A percentile compares a stretch with the other conserved stretches of the same genome.
phyloP scores from a whole-genome alignment of 169 alveolate genomes.

The Plasmodium cynomolgi region DNA sequence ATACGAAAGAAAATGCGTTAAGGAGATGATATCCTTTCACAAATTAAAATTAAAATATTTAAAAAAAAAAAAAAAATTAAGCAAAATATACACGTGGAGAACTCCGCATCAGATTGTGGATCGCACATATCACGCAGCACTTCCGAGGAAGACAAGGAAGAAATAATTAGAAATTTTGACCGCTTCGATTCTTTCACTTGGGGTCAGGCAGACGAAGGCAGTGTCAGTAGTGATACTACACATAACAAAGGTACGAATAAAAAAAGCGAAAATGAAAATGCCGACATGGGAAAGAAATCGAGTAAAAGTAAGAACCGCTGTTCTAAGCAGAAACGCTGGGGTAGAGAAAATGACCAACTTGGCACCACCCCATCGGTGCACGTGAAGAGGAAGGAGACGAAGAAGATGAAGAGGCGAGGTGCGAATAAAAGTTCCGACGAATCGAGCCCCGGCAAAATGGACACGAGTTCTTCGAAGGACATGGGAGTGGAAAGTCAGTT shows the following conservation, averaged over 20 bases:
- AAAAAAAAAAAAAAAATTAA: constrained; percentile 9
- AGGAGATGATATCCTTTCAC: constrained; percentile 30
- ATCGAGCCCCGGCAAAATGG: background rate
- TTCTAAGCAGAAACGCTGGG: background rate
- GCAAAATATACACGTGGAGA: background rate
- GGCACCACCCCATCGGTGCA: background rate
- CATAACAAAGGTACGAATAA: background rate
- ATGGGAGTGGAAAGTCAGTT: background rate
- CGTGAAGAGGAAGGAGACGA: background rate
- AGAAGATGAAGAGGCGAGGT: background rate
- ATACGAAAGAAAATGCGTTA: constrained; percentile 37
- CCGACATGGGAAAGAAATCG: background rate
- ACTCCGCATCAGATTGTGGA: background rate
- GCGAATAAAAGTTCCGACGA: background rate
- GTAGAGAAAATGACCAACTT: background rate
- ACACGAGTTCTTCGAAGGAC: background rate
- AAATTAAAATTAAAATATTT: constrained; percentile 17
- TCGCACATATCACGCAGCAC: background rate
- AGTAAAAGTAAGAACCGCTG: background rate
- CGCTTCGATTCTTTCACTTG: background rate
- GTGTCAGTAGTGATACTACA: background rate
- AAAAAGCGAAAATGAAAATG: background rate
- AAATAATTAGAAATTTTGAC: constrained; percentile 33
- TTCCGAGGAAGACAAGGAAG: constrained; percentile 49
- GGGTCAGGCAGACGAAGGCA: constrained; percentile 2